Evolutionary conservation across 768 basidiomycete species (phyloP).

Genomic region (Lentinula aciculospora): DNA sequence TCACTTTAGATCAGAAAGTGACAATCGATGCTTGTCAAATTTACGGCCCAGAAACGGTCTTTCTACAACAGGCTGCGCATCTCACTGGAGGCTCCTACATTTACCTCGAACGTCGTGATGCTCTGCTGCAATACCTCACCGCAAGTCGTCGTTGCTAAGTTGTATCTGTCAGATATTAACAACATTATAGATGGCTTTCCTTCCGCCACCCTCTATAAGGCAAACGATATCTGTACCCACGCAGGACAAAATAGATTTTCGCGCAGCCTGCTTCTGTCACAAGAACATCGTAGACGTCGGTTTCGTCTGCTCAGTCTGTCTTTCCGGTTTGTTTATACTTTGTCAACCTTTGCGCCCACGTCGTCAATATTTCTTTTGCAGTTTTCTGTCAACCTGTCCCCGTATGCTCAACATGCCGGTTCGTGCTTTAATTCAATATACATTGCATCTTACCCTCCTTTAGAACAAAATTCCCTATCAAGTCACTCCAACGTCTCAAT

Average conservation of each 20-base stretch:
- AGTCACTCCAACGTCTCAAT: slow-evolving; percentile 80
- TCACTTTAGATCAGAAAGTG: slow-evolving; percentile 61
- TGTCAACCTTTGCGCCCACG: not conserved
- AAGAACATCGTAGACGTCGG: slow-evolving; percentile 95
- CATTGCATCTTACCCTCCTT: slow-evolving; percentile 2
- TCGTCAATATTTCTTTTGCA: slow-evolving; percentile 22
- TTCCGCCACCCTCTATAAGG: slow-evolving; percentile 66
- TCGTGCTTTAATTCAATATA: slow-evolving; percentile 23
- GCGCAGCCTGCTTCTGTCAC: slow-evolving; percentile 98
- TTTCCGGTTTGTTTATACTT: slow-evolving; percentile 69
- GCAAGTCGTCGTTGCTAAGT: slow-evolving; percentile 29
- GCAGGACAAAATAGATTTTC: slow-evolving; percentile 93
- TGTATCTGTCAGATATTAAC: slow-evolving; percentile 5
- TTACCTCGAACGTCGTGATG: slow-evolving; percentile 71
- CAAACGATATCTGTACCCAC: slow-evolving; percentile 79
- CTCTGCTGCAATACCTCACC: slow-evolving; percentile 88
- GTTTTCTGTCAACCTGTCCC: slow-evolving; percentile 94
- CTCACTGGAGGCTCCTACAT: slow-evolving; percentile 94
- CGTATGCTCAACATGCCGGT: slow-evolving; percentile 93
- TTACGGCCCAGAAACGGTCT: slow-evolving; percentile 84
- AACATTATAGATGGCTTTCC: slow-evolving; percentile 72
- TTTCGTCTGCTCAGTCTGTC: slow-evolving; percentile 97
- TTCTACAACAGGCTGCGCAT: slow-evolving; percentile 95
- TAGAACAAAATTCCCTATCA: slow-evolving; percentile 94
- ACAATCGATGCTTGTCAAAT: slow-evolving; percentile 96